These are phyloP conservation scores for Afroboletus lepidellus DNA, from an alignment of 1,284 basidiomycete genomes.

Conservation along the genomic window DNA sequence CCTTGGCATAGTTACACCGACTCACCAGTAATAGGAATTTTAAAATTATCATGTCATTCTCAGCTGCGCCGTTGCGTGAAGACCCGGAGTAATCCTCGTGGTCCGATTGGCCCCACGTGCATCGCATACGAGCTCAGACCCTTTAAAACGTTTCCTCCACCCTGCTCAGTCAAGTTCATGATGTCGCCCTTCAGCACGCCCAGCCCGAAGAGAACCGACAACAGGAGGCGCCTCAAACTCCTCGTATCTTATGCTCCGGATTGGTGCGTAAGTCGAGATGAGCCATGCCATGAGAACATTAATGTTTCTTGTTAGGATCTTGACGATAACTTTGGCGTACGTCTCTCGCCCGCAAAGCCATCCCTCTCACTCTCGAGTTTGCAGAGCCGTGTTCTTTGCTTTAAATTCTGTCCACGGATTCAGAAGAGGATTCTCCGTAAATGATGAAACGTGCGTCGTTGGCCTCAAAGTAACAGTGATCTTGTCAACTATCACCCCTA, in stretches of 20 bases:
- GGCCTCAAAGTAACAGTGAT: not conserved
- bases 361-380: conserved; percentile 3
- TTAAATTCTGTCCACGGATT: conserved; percentile 78
- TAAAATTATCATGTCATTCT: too few species aligned
- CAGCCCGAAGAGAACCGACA: conserved; percentile 20
- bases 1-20: too few species aligned
- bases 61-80: too few species aligned
- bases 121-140: not conserved
- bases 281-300: not conserved
- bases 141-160: not conserved
- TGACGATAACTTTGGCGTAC: conserved; percentile 71
- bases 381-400: conserved; percentile 65
- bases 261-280: conserved; percentile 47
- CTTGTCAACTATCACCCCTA: conserved; percentile 13
- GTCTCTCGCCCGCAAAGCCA: conserved; percentile 29
- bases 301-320: conserved; percentile 45
- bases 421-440: conserved; percentile 79
- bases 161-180: not conserved
- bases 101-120: not conserved
- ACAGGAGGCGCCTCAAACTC: conserved; percentile 44
- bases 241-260: conserved; percentile 67
- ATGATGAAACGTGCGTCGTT: conserved; percentile 66
- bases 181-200: conserved; percentile 21
- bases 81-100: not conserved
- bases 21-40: too few species aligned